A percentile compares a stretch with the other conserved stretches of the same genome.
These are phyloP conservation scores for Boletus rubroflammeus DNA, from an alignment of 768 basidiomycete species.

Conservation along the genomic window DNA sequence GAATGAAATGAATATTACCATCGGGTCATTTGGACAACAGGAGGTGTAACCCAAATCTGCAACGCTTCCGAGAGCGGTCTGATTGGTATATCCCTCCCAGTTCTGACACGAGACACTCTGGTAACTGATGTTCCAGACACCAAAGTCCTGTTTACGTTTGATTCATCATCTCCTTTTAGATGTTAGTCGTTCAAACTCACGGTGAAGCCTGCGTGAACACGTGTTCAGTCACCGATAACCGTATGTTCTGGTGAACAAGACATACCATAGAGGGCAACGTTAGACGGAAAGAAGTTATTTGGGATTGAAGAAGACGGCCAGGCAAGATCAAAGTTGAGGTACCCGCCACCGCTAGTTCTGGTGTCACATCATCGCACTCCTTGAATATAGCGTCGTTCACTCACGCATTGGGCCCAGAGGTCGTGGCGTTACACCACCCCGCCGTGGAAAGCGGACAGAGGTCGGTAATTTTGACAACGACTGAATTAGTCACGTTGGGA, in stretches of 20 bases:
- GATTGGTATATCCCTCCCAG: constrained; percentile 61
- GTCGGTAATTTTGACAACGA: constrained; percentile 78
- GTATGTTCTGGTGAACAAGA: neutral
- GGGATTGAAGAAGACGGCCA: constrained; percentile 73
- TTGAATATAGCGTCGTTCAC: constrained; percentile 21
- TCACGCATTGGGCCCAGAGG: constrained; percentile 58
- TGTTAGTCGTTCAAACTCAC: constrained; percentile 23
- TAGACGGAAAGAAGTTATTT: constrained; percentile 69
- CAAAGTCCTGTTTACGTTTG: constrained; percentile 59
- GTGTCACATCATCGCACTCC: neutral
- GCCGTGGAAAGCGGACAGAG: constrained; percentile 60
- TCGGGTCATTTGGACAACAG: constrained; percentile 73
- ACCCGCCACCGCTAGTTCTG: constrained; percentile 53
- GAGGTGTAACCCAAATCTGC: constrained; percentile 50
- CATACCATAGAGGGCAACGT: constrained; percentile 61
- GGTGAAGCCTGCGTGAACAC: constrained; percentile 34
- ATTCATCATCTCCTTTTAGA: neutral
- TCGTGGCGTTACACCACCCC: constrained; percentile 73
- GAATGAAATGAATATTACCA: constrained; percentile 35
- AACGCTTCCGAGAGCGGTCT: constrained; percentile 67
- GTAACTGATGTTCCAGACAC: constrained; percentile 82
- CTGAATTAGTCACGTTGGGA: constrained; percentile 53
- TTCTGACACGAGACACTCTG: constrained; percentile 57
- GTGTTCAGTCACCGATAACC: constrained; percentile 29
- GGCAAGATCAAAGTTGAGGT: constrained; percentile 80